phyloP scores from a whole-genome alignment of 352 stramenopile genomes.

The Phytophthora pluvialis region DNA sequence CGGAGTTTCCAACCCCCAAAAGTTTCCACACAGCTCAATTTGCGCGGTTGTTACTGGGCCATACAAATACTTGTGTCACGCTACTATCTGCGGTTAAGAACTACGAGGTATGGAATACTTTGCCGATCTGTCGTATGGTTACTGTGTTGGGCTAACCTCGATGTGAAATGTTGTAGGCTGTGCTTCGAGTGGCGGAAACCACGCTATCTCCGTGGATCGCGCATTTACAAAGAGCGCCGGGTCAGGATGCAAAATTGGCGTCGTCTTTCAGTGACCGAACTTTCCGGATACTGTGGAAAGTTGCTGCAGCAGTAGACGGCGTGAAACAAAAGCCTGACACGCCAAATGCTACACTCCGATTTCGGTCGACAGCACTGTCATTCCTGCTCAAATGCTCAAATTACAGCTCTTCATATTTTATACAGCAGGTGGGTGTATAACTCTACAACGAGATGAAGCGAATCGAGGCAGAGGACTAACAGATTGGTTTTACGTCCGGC shows the following conservation, averaged over 20 bases:
- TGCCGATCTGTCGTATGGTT: background rate
- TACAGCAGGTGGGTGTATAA: slow-evolving; percentile 54
- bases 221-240: slow-evolving; percentile 48
- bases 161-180: slow-evolving; percentile 28
- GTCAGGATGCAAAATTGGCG: slow-evolving; percentile 57
- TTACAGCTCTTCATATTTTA: slow-evolving; percentile 64
- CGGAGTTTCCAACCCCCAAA: slow-evolving; percentile 51
- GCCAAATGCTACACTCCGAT: slow-evolving; percentile 35
- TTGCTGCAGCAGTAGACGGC: slow-evolving; percentile 43
- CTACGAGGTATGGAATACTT: slow-evolving; percentile 36
- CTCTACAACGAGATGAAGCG: background rate
- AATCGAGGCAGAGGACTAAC: slow-evolving; percentile 1
- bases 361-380: slow-evolving; percentile 55
- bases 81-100: slow-evolving; percentile 41
- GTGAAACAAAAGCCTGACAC: slow-evolving; percentile 21
- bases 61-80: slow-evolving; percentile 46
- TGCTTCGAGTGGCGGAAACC: slow-evolving; percentile 29
- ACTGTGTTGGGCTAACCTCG: slow-evolving; percentile 1
- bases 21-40: slow-evolving; percentile 52
- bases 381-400: slow-evolving; percentile 76
- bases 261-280: slow-evolving; percentile 68
- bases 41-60: slow-evolving; percentile 53
- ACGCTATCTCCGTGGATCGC: slow-evolving; percentile 57
- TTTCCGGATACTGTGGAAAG: slow-evolving; percentile 81
- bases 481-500: background rate